A percentile compares a stretch with the other conserved stretches of the same genome.
Evolutionary conservation across 164 flowering plant species (phyloP).

Genomic region (Kalanchoe fedtschenkoi): DNA sequence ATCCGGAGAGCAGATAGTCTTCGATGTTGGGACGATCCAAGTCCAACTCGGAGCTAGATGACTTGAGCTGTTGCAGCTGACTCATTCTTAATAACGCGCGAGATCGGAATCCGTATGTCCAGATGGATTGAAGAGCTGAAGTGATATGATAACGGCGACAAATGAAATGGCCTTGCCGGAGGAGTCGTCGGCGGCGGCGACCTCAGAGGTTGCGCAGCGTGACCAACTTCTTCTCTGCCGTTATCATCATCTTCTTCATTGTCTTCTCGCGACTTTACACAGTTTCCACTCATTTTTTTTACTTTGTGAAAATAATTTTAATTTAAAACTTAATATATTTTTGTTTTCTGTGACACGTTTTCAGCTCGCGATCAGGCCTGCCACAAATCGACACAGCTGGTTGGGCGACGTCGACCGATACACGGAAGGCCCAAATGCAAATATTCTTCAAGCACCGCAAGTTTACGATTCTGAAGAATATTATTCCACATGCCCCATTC

Average conservation of each 20-base stretch:
- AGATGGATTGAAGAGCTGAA: not conserved
- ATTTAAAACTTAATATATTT: too few species aligned
- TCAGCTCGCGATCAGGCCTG: too few species aligned
- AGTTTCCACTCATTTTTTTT: not conserved
- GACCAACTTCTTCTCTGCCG: constrained; percentile 1
- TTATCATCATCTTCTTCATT: not conserved
- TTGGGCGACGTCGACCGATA: too few species aligned
- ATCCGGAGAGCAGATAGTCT: constrained; percentile 64
- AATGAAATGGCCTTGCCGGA: not conserved
- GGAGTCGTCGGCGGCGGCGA: not conserved
- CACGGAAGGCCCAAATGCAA: too few species aligned
- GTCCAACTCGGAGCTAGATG: constrained; percentile 58
- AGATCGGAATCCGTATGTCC: not conserved
- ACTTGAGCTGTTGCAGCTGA: not conserved
- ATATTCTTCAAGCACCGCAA: too few species aligned
- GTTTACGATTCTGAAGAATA: too few species aligned
- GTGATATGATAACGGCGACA: too few species aligned
- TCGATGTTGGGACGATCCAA: constrained; percentile 79
- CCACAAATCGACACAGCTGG: too few species aligned
- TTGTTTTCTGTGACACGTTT: too few species aligned
- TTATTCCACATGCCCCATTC: too few species aligned
- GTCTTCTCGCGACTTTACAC: not conserved
- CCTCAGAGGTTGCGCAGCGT: not conserved
- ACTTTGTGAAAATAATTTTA: not conserved
- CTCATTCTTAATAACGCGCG: not conserved